Conservation (phyloP, 139 green algal species). For the Edaphochlamys debaryana region DNA sequence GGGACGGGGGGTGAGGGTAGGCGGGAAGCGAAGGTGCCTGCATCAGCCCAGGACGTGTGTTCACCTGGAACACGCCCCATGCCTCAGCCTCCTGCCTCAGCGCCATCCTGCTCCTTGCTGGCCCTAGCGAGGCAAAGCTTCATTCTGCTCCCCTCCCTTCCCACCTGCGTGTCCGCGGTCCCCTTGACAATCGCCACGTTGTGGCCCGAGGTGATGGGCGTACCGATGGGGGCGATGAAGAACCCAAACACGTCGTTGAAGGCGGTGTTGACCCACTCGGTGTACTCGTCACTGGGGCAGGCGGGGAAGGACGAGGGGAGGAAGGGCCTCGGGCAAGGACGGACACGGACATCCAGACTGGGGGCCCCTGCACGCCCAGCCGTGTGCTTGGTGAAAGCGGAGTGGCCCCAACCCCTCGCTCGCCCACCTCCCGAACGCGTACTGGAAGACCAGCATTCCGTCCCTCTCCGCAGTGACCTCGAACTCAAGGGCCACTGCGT, state of each 20-base stretch:
- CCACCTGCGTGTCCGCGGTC: slow-evolving; percentile 19
- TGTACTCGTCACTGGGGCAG: slow-evolving; percentile 19
- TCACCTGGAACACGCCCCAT: too few species aligned
- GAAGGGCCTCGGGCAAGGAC: too few species aligned
- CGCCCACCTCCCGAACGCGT: slow-evolving; percentile 3
- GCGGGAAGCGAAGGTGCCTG: background rate
- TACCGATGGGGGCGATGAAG: slow-evolving; percentile 13
- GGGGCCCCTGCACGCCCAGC: too few species aligned
- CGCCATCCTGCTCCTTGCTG: too few species aligned
- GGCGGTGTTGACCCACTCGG: slow-evolving; percentile 29
- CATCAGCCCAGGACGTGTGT: too few species aligned
- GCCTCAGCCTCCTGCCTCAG: too few species aligned
- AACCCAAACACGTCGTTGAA: slow-evolving; percentile 50
- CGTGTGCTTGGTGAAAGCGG: too few species aligned
- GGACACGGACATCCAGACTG: background rate
- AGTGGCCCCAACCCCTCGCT: background rate
- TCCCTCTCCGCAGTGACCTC: slow-evolving; percentile 18
- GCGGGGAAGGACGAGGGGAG: too few species aligned
- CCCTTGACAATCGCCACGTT: slow-evolving; percentile 40
- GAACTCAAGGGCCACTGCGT: slow-evolving; percentile 36
- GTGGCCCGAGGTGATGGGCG: slow-evolving; percentile 20
- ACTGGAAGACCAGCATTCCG: slow-evolving; percentile 39
- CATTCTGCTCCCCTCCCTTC: too few species aligned
- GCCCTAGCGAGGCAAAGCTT: too few species aligned
- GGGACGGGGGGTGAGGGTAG: background rate